Evolutionary conservation across 1,284 basidiomycete genomes (phyloP).

Genomic region (Mycosarcoma maydis): DNA sequence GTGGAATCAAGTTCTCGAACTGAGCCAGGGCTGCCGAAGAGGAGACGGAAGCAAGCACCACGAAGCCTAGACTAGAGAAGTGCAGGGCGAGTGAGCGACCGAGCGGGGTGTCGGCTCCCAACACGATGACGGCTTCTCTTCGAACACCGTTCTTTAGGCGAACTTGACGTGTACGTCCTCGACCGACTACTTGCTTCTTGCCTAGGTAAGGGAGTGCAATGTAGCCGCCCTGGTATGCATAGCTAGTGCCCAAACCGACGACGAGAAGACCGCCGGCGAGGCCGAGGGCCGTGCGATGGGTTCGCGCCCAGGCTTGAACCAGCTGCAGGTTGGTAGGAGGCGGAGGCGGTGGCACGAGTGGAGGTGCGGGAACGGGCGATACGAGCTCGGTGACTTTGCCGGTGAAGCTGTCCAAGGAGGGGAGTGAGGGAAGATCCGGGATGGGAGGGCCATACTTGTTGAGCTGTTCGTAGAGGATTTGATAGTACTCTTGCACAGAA

Average conservation of each 20-base stretch:
- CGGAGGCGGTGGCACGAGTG: conserved; percentile 42
- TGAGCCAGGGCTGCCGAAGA: conserved; percentile 39
- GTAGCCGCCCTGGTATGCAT: conserved; percentile 35
- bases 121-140: conserved; percentile 59
- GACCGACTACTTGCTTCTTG: conserved; percentile 18
- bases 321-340: conserved; percentile 36
- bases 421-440: conserved; percentile 36
- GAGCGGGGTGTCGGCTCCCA: conserved; percentile 64
- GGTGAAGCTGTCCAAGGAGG: conserved; percentile 40
- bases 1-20: conserved; percentile 57
- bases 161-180: conserved; percentile 32
- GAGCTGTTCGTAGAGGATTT: conserved; percentile 51
- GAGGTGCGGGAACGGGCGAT: conserved; percentile 20
- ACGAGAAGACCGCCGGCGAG: conserved; percentile 29
- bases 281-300: conserved; percentile 21
- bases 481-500: conserved; percentile 51
- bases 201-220: conserved; percentile 42
- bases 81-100: conserved; percentile 55
- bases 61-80: conserved; percentile 56
- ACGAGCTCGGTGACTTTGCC: conserved; percentile 36
- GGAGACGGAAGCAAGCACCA: conserved; percentile 61
- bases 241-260: conserved; percentile 40
- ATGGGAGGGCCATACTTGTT: conserved; percentile 54
- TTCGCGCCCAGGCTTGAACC: conserved; percentile 19
- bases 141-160: conserved; percentile 47